These are phyloP conservation scores for Colletotrichum horii DNA, from an alignment of 2,329 filamentous ascomycete genomes.

Conservation along the genomic window DNA sequence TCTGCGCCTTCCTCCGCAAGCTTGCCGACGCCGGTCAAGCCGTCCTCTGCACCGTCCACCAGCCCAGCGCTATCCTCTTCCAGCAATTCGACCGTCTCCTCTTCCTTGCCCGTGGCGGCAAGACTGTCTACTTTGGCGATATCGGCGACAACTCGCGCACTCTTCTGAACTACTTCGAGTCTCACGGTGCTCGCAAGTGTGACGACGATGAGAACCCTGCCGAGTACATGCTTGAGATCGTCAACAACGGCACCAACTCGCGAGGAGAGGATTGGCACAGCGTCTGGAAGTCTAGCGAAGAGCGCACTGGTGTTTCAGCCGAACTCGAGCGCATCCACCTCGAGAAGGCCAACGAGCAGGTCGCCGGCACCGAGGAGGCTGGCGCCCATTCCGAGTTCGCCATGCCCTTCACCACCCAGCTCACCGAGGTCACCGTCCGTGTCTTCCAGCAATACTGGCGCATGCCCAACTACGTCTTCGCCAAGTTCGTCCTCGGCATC, in stretches of 20 bases:
- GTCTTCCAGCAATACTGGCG: constrained; percentile 88
- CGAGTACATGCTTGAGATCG: constrained; percentile 73
- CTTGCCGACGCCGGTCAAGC: constrained; percentile 61
- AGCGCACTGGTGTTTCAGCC: constrained; percentile 55
- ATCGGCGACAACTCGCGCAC: constrained; percentile 65
- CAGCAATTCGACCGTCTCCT: constrained; percentile 64
- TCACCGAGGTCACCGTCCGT: constrained; percentile 67
- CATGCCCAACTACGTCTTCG: constrained; percentile 78
- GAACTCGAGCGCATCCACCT: constrained; percentile 70
- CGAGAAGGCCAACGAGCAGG: constrained; percentile 40
- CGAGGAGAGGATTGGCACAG: constrained; percentile 65
- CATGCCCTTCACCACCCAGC: constrained; percentile 71
- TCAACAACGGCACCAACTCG: constrained; percentile 44
- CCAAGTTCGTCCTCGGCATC: constrained; percentile 68
- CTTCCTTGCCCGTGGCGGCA: constrained; percentile 68
- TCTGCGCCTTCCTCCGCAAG: constrained; percentile 66
- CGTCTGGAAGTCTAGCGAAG: constrained; percentile 64
- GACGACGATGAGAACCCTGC: constrained; percentile 71
- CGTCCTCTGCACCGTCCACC: constrained; percentile 60
- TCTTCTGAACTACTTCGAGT: constrained; percentile 68
- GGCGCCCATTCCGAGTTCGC: constrained; percentile 71
- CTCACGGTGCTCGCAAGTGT: constrained; percentile 66
- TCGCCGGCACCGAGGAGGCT: constrained; percentile 19
- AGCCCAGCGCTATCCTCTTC: constrained; percentile 59
- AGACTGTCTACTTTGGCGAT: constrained; percentile 73